Base-by-base conservation (phyloP, 2,329 filamentous ascomycete genomes). In the Colletotrichum sp. region DNA sequence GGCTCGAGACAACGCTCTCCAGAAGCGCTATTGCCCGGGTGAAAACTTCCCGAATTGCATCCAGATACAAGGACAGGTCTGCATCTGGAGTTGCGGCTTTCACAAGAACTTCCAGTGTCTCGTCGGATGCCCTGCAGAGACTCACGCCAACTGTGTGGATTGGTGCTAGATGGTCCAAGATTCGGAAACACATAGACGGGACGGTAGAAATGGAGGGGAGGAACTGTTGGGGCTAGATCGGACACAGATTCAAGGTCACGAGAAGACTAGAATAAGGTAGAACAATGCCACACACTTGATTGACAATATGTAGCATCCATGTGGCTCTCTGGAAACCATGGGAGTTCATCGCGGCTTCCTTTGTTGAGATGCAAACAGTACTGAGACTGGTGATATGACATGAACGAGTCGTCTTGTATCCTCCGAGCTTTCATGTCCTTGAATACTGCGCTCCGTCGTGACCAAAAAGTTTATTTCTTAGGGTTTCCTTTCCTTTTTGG, bases 301-400 rank as follows among this genome's bases (percentile, higher is more conserved):
- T 44, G 15, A 39, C 13, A 34, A 7, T 34, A 34, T 13, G 32
- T 7, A 34, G 13, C 32, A 7, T 34, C 13, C 16, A 9, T 44
- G 39, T 44, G 16, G 5, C 39, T n/a, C 9, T 44, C 18, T 5
- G 39, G 39, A 44, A 44, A 44, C 39, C 39, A 8, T 8, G 36
- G 15, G 8, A n/a, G 16, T 44, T 10, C 5, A 18, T 44, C 16
- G 8, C 8, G 39, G 39, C 16, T 44, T 44, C 10, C 39, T 18
- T 3, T 1, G 8, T n/a, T n/a, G 39, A 44, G 39, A 44, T 1
- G 16, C 1, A n/a, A 10, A 44, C 8, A 0, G 16, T n/a, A 44
- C 1, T 18, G 5, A 44, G 39, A 44, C 39, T 10, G 16, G 2
- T n/a, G 39, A 44, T 3, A 44, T n/a, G 8, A 44, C 1, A 44